These are phyloP conservation scores for Ophiostoma sp. DNA, from an alignment of 2,329 filamentous ascomycete species.

Conservation along the genomic window DNA sequence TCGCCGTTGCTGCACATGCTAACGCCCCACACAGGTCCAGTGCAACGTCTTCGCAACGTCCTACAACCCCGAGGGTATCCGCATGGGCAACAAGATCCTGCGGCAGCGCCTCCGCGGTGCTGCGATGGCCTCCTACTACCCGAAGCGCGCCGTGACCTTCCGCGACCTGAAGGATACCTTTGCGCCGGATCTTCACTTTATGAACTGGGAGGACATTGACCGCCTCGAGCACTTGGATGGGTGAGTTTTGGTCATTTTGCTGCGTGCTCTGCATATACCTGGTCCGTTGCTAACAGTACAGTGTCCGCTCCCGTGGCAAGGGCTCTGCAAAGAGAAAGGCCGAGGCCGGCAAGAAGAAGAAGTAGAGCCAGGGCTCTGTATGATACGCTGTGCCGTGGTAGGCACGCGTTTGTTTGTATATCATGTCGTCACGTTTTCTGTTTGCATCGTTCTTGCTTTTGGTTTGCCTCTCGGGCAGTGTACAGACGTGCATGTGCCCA, in stretches of 20 bases:
- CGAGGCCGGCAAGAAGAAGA: conserved; percentile 26
- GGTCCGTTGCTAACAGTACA: conserved; percentile 33
- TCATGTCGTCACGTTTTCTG: conserved; percentile 7
- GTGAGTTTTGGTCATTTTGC: conserved; percentile 36
- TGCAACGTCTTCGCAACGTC: conserved; percentile 87
- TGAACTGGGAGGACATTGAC: conserved; percentile 72
- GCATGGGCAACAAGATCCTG: conserved; percentile 86
- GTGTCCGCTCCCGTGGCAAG: conserved; percentile 75
- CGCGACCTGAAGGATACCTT: conserved; percentile 68
- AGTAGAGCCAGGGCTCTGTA: neutral
- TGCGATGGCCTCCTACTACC: conserved; percentile 80
- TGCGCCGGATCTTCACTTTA: conserved; percentile 58
- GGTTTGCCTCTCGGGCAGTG: no score
- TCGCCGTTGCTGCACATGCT: neutral
- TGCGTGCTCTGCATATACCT: neutral
- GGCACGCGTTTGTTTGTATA: conserved; percentile 1
- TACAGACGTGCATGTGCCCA: no score
- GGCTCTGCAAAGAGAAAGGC: conserved; percentile 84
- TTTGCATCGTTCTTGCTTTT: no score
- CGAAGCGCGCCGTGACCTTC: conserved; percentile 64
- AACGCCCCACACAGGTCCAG: conserved; percentile 57
- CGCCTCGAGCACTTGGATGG: conserved; percentile 68
- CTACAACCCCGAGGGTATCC: conserved; percentile 77
- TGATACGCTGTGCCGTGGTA: neutral
- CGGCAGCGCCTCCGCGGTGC: conserved; percentile 85